Evolutionary conservation across 2,329 filamentous ascomycete genomes (phyloP), one percentile per base, ranked within the genome.

Genomic region (Fusarium torreyae): DNA sequence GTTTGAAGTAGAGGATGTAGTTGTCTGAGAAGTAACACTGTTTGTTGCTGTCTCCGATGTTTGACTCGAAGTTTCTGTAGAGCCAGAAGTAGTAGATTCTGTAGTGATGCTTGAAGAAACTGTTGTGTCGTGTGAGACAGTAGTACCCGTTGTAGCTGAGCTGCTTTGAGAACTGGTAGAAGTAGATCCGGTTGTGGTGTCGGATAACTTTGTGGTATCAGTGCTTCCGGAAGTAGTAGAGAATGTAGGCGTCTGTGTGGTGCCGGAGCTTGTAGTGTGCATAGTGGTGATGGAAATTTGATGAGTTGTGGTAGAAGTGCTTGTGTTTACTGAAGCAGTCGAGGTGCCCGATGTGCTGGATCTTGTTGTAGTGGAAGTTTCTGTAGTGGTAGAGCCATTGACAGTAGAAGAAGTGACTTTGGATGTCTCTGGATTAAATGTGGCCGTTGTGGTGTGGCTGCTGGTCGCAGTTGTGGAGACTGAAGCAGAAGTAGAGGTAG

Each of bases 121-220:
- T 14, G 31, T 53, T 36, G 46, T 58, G 10, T 31, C 36, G 13
- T 40, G 9, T 9, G 28, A 24, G 40, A 42, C 28, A 52, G 34
- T 31, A 9, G 22, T 64, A 17, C 60, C 59, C 20, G 18, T 13
- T 52, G 60, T 43, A 52, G 40, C 11, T n/a, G 60, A 59, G 45
- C 60, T 65, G n/a, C 52, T 65, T 1, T 59, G 15, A 11, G 59
- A 42, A 20, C 42, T 34, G 4, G 14, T 39, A 6, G 48, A 51
- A 17, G 22, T 50, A 1, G 39, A 57, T 18, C 26, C 46, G 7
- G 26, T 36, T 20, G 36, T 57, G 2, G 33, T 45, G 1, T 50
- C 43, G 3, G 26, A 26, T 18, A 26, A 44, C 5, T 43, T 31
- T 50, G 28, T 39, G 36, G 31, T 33, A 8, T 14, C 22, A 4